Evolutionary conservation across 2,329 filamentous ascomycete genomes (phyloP).

Genomic region (Metarhizium humberi): DNA sequence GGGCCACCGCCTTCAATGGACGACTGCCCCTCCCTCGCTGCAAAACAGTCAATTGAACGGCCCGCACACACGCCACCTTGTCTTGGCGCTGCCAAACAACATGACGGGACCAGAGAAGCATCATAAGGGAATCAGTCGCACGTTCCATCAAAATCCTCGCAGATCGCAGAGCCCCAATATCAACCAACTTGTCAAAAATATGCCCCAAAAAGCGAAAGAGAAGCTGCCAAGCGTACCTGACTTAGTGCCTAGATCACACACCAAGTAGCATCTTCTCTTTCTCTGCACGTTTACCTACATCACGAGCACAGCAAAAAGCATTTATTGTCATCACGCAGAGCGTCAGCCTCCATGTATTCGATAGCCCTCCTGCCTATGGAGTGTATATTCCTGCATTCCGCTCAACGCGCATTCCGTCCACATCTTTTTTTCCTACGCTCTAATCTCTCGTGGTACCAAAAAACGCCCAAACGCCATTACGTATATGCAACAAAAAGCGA

Average conservation of each 20-base stretch:
- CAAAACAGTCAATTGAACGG: neutral
- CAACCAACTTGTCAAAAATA: no score
- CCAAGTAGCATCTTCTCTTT: no score
- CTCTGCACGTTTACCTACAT: no score
- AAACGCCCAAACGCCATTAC: conserved; percentile 19
- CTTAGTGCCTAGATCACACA: no score
- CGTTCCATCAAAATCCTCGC: no score
- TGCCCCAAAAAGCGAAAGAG: no score
- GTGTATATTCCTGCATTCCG: neutral
- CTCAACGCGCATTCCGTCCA: neutral
- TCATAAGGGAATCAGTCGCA: no score
- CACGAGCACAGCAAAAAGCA: no score
- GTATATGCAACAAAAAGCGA: conserved; percentile 11
- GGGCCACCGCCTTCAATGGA: conserved; percentile 16
- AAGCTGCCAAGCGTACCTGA: no score
- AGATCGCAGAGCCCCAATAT: no score
- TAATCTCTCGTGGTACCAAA: conserved; percentile 3
- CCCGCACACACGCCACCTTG: neutral
- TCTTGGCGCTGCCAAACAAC: neutral
- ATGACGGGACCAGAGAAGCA: neutral
- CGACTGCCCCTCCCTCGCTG: no score
- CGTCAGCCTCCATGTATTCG: neutral
- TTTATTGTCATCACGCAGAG: no score
- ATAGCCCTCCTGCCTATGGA: neutral
- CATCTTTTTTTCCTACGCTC: neutral